Evolutionary conservation across 2,329 filamentous ascomycete species (phyloP), one percentile per base, ranked within the genome.

Genomic region (Talaromyces rugulosus): DNA sequence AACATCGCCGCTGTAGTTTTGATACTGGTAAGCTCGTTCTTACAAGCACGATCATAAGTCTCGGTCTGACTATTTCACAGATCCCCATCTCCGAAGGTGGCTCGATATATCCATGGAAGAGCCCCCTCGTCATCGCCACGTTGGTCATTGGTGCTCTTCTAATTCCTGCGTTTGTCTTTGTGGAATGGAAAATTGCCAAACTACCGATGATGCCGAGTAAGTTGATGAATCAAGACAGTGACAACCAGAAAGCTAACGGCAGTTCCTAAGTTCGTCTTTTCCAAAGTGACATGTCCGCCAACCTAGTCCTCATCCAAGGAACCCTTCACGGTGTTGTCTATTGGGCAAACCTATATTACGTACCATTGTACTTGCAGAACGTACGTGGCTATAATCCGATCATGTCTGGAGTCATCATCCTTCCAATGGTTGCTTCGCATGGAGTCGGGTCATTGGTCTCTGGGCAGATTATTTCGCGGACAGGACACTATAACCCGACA

Each of bases 241-340:
- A 18, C n/a, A 4, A 53, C 5, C 16, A 18, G 4, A 7, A 31
- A 53, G 14, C 30, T 31, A 31, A 53, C 18, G 2, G 6, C 7
- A 23, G 40, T 40, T 27, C 33, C 0, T 31, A 47, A 62, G 60
- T 61, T 16, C 59, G 55, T 36, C 62, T 65, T 53, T 68, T 71
- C 55, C 71, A 72, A 58, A 66, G 69, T 28, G 68, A 70, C 31
- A 63, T 72, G 36, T 71, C 69, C 40, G 66, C 67, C 30, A 65
- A 51, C 12, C 71, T 73, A 56, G 64, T 66, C 30, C 57, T 65
- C 11, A 67, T 69, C 51, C 64, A 63, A 33, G 66, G 66, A 5
- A 62, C 61, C 3, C 69, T 73, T 57, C 59, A 73, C 28, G 66
- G 65, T 42, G 63, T 66, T 2, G 66, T 69, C 30, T 65, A 65